Conservation (phyloP, 129 eudicot species). For the Lactuca saligna region DNA sequence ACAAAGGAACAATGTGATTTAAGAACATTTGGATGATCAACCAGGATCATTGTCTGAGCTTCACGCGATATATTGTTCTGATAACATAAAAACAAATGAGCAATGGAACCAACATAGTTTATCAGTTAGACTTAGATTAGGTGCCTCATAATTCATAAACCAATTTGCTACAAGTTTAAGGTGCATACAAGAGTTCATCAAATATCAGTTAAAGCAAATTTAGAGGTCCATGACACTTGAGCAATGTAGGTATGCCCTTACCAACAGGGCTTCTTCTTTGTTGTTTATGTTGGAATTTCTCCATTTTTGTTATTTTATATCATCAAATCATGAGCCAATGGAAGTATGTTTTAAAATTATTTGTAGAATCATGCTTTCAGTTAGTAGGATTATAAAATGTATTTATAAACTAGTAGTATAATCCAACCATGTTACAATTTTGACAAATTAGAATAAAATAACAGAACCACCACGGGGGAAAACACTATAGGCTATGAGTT, state of each 20-base stretch:
- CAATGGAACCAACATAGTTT: conserved; percentile 12
- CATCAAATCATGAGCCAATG: conserved; percentile 9
- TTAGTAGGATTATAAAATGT: no score
- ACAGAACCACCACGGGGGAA: no score
- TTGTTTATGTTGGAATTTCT: neutral
- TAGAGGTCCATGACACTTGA: neutral
- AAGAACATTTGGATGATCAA: conserved; percentile 86
- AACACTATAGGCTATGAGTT: no score
- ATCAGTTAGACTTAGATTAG: conserved; percentile 19
- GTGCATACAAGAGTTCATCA: conserved; percentile 11
- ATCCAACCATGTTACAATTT: no score
- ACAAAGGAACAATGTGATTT: conserved; percentile 93
- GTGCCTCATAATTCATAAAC: neutral
- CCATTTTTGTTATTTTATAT: neutral
- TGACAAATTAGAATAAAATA: no score
- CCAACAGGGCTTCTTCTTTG: neutral
- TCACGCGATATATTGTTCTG: conserved; percentile 91
- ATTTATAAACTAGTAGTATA: no score
- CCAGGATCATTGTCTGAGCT: conserved; percentile 92
- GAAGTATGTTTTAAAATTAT: neutral
- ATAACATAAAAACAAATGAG: conserved; percentile 8
- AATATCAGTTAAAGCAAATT: neutral
- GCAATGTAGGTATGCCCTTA: neutral
- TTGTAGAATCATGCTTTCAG: neutral
- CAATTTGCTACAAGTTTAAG: conserved; percentile 5